Base-by-base conservation (phyloP, 1,284 basidiomycete genomes). In the Somion occarium region DNA sequence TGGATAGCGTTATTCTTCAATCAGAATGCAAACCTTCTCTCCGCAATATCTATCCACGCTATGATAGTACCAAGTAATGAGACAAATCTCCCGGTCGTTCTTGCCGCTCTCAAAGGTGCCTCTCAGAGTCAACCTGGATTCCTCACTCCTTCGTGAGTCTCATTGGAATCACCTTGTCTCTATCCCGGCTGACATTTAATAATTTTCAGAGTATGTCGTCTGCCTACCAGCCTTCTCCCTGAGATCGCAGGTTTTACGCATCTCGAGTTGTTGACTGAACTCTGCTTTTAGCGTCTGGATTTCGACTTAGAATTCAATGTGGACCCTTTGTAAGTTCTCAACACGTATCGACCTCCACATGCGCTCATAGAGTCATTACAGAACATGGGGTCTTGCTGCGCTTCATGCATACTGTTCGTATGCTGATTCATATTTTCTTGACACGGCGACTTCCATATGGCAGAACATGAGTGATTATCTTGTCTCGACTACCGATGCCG, bases 361-460 rank as follows among this genome's bases (percentile, higher is more conserved):
- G n/a, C 7, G 23, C 22, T 43, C 22, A 19, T 43, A 43, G 4
- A 5, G 3, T 3, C 13, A 23, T 34, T 15, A 13, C 20, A 46
- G 46, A 3, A 46, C 24, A n/a, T 46, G 9, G 22, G 44, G 25
- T 27, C 44, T 46, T 20, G 24, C 44, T n/a, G 24, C 44, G 22
- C 18, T 46, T 12, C 27, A 30, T 7, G 44, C 44, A 25, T 46
- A 46, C 19, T 26, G 25, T 30, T 15, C 44, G 3, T 46, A 46
- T 20, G 25, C n/a, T 3, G 25, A 46, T 3, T 3, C 19, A 13
- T 15, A 23, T 5, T 24, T 46, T 5, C 24, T 46, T 4, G 18
- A 27, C n/a, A 46, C 18, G n/a, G 44, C 23, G 18, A 18, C 27
- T 25, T 3, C 9, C 7, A 18, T 24, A 23, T 46, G 44, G 44